phyloP scores from a whole-genome alignment of 1,139 yeast genomes.

The Nakaseomyces nivariensis region DNA sequence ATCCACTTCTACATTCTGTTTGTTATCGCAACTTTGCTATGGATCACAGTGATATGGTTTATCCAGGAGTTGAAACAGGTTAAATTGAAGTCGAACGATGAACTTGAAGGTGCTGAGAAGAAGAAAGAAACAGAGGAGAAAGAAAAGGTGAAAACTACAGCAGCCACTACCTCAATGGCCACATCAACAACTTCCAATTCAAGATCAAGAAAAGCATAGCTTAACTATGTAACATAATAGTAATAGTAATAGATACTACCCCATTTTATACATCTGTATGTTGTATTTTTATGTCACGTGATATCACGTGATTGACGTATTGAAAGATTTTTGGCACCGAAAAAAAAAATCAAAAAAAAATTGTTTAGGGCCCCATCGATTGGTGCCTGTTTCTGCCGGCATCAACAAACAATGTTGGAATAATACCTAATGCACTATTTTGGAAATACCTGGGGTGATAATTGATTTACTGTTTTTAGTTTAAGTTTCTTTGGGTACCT shows the following conservation, averaged over 20 bases:
- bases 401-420: too few species aligned
- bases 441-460: too few species aligned
- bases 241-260: too few species aligned
- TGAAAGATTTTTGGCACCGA: too few species aligned
- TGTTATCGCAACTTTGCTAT: constrained; percentile 57
- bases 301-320: too few species aligned
- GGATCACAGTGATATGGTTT: constrained; percentile 85
- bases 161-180: constrained; percentile 4
- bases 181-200: constrained; percentile 6
- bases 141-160: background rate
- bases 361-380: too few species aligned
- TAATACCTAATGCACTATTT: too few species aligned
- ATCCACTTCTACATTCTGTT: constrained; percentile 71
- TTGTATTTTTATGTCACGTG: background rate
- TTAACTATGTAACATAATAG: too few species aligned
- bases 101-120: constrained; percentile 26
- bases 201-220: constrained; percentile 12
- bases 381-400: too few species aligned
- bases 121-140: background rate
- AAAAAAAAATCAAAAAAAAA: too few species aligned
- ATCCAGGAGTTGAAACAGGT: constrained; percentile 54
- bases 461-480: too few species aligned
- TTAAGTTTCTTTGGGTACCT: too few species aligned
- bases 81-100: constrained; percentile 36
- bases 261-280: background rate